These are phyloP conservation scores for Wickerhamiella vanderwaltii DNA, from an alignment of 805 yeast species.

Conservation along the genomic window DNA sequence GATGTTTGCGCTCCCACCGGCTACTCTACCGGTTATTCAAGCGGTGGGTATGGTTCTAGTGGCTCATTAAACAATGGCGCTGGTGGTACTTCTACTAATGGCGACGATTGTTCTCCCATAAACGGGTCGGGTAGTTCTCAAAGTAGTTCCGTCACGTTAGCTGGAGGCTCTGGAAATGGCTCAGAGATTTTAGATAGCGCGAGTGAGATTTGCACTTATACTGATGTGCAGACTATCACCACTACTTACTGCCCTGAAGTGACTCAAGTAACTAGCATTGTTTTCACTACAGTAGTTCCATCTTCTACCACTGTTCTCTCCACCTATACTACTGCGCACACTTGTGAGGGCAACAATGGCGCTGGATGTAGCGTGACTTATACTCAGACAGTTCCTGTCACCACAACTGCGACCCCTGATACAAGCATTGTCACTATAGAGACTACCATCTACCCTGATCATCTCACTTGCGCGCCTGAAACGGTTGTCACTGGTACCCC, in stretches of 20 bases:
- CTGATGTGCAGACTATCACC: constrained; percentile 1
- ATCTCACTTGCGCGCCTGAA: background rate
- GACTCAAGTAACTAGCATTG: background rate
- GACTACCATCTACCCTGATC: constrained; percentile 7
- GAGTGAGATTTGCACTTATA: constrained; percentile 4
- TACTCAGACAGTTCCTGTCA: constrained; percentile 4
- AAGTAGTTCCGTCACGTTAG: background rate
- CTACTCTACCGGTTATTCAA: background rate
- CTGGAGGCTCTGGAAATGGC: background rate
- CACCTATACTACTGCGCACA: constrained; percentile 2
- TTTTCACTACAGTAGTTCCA: constrained; percentile 2
- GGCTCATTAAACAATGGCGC: background rate
- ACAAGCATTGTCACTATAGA: background rate
- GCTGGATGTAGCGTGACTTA: constrained; percentile 6
- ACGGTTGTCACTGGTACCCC: background rate
- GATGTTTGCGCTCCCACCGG: background rate
- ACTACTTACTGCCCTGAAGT: constrained; percentile 1
- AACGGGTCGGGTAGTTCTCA: background rate
- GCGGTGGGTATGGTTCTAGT: background rate
- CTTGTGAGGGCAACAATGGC: constrained; percentile 1
- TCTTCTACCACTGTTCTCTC: constrained; percentile 4
- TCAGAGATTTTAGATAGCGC: background rate
- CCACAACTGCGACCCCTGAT: background rate
- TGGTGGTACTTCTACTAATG: background rate
- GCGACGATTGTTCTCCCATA: background rate